Evolutionary conservation across 164 flowering plant species (phyloP), one percentile per base, ranked within the genome.

Genomic region (Umbellularia californica): DNA sequence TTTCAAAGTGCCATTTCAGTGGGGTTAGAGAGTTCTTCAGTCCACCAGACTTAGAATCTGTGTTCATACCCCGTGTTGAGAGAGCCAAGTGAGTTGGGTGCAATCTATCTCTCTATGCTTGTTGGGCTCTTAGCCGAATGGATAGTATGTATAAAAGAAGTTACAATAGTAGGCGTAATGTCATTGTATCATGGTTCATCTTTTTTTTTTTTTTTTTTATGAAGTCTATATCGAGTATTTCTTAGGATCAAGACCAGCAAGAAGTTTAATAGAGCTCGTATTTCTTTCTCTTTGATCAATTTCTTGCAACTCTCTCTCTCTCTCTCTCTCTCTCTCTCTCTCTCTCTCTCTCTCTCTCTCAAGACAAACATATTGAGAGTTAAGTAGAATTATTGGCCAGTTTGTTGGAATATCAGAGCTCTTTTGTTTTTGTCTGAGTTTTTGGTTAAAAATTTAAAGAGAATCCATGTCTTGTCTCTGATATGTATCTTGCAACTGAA

Each of bases 41-140:
- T 64, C 90, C 93, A 0, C 92, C 94, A 0, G 94, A 92, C 74
- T 81, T 93, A 85, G 96, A 93, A 55, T 72, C 89, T 12, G 88
- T 91, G 0, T 93, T 91, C 66, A 84, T 82, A 15, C 79, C 78
- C 75, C 90, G 76, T 78, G 82, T 84, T 50, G 87, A 87, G 81
- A 85, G 85, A 50, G 85, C 88, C 9, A 83, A 82, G 41, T 86
- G 75, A 82, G 63, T 58, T 70, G 51, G 15, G 30, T 5, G 58
- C 25, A 13, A 3, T 75, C 55, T 51, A 28, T 17, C n/a, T 71
- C 72, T 77, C 51, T 69, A 58, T 5, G 71, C 20, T 25, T 67
- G 35, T 14, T 28, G 30, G 19, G 69, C 73, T 64, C 30, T 52
- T 69, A 65, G 70, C 70, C 70, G 33, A 3, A 68, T 51, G 68